Evolutionary conservation across 306 rosid genomes (phyloP), one percentile per base, ranked within the genome.

Genomic region (Amphicarpaea edgeworthii): DNA sequence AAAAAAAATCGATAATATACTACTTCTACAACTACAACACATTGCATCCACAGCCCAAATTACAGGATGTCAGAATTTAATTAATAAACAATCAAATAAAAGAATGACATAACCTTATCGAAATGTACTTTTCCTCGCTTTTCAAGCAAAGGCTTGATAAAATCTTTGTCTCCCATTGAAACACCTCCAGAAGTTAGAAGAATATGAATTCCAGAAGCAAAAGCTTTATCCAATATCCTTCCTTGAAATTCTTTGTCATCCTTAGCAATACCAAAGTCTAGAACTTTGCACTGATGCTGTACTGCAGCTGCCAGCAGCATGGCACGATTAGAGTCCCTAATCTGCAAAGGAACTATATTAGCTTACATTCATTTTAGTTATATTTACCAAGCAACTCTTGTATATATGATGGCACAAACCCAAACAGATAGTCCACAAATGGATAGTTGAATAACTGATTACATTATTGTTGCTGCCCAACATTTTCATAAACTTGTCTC

Each of bases 81-180:
- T 28, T 30, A 7, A 19, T 51, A 68, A 15, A 53, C 14, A 77
- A 75, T 81, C 54, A 58, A 32, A 75, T 30, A 49, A 12, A 51
- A 8, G 59, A n/a, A 80, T 71, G 45, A 2, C 26, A 68, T 49
- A 40, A 90, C 98, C 97, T 85, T 89, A 53, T 69, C 83, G 51
- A 92, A 94, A 85, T 92, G 85, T 50, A 90, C 77, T 47, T 84
- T 86, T 68, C 98, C 98, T 78, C 86, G 86, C 83, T 84, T 89
- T 60, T 77, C 85, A 53, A 94, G 93, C 87, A 90, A 84, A 30
- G 96, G 93, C 86, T 86, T 92, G 72, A 92, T 88, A 81, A 85
- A 94, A 85, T 94, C 98, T 89, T 67, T 94, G 89, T 94, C 97
- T 82, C 96, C 98, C 98, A 92, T 92, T 34, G 98, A 92, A 85